Base-by-base conservation (phyloP, 2,329 filamentous ascomycete species). In the Colletotrichum sp. region DNA sequence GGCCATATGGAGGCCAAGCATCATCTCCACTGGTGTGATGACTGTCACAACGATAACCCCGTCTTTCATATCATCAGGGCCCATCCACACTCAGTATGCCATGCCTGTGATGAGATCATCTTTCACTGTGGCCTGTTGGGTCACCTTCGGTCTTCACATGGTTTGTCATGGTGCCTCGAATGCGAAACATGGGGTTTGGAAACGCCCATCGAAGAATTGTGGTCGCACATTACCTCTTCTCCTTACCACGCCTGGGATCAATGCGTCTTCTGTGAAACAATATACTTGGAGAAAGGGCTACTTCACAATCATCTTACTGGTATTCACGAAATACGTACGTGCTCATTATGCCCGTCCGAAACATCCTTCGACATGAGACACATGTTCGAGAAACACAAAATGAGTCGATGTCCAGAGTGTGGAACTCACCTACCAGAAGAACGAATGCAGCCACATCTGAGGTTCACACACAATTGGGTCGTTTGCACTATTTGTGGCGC, bases 71-170 rank as follows among this genome's bases (percentile, higher is more conserved):
- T n/a, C 1, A 44, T 44, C 19, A 44, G 0, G 19, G 0, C 39
- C 0, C 39, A 44, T 44, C 19, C 39, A 44, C 39, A 44, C 39
- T n/a, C 39, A 0, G 9, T 44, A 19, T 44, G 39, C 19, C 39
- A n/a, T 44, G 44, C 44, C 44, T 49, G 44, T 49, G 44, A 49
- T 49, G n/a, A 22, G 44, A 13, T 49, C 0, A 22, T 49, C 44
- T 49, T 22, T 49, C 19, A 49, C n/a, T 22, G 6, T 22, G 44
- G 44, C 0, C n/a, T 49, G n/a, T 8, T 49, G 4, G 44, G 0
- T 13, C 44, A 49, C 44, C 44, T 49, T 49, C 44, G 44, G 44
- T 49, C n/a, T 49, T 49, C 44, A 49, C 44, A 49, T n/a, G 44
- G 44, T 49, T 11, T 49, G n/a, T 22, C 44, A 0, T 49, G 44